Percentiles rank a stretch among this genome's conserved stretches.
Conservation (phyloP, 1,139 yeast genomes). For the Candida dubliniensis region DNA sequence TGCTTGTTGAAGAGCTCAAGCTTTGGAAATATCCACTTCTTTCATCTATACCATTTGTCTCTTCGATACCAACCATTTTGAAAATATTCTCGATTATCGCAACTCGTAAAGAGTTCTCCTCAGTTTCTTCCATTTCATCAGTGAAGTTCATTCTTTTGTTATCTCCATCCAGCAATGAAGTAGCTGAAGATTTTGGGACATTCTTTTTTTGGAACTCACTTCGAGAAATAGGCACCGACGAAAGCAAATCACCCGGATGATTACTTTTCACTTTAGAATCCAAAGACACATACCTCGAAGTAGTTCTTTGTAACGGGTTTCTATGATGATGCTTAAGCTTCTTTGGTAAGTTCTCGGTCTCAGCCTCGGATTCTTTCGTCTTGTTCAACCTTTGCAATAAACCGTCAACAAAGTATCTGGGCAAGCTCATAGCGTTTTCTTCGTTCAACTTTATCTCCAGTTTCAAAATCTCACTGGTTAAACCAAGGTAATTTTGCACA, state of each 20-base stretch:
- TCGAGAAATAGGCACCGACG: conserved; percentile 77
- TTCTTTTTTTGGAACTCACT: conserved; percentile 19
- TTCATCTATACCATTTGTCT: conserved; percentile 11
- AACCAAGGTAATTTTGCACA: conserved; percentile 80
- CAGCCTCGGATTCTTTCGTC: background rate
- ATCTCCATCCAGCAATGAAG: conserved; percentile 9
- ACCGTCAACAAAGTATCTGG: conserved; percentile 61
- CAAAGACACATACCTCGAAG: conserved; percentile 65
- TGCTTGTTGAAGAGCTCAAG: conserved; percentile 11
- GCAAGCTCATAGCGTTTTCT: conserved; percentile 43
- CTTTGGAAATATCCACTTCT: conserved; percentile 7
- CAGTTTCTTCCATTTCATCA: conserved; percentile 68
- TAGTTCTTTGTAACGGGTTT: conserved; percentile 13
- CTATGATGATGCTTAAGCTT: conserved; percentile 8
- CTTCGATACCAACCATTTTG: conserved; percentile 64
- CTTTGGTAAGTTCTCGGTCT: conserved; percentile 4
- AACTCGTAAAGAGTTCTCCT: conserved; percentile 65
- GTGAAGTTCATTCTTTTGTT: conserved; percentile 33
- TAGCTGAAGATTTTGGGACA: conserved; percentile 6
- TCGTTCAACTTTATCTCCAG: conserved; percentile 71
- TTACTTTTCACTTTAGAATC: conserved; percentile 61
- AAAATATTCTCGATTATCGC: conserved; percentile 80
- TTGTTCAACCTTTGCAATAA: conserved; percentile 45
- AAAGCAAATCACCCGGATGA: conserved; percentile 79
- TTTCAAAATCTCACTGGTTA: conserved; percentile 78